A percentile compares a stretch with the other conserved stretches of the same genome.
These are phyloP conservation scores for Blakeslea trispora DNA, from an alignment of 371 early-diverging fungal genomes.

Conservation along the genomic window DNA sequence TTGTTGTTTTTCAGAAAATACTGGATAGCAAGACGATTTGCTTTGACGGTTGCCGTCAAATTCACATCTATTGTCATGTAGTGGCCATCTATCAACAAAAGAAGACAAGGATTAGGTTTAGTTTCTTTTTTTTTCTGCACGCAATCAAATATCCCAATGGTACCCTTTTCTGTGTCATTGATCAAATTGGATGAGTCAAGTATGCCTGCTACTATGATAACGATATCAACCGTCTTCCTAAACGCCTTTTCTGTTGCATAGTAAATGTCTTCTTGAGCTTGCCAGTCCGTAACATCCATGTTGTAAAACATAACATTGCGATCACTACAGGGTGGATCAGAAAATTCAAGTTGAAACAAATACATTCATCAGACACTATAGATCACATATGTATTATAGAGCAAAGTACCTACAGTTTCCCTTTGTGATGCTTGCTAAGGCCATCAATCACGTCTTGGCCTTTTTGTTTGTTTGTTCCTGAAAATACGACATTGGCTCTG, in stretches of 20 bases:
- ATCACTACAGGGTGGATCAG: constrained; percentile 7
- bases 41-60: constrained; percentile 63
- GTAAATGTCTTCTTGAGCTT: constrained; percentile 48
- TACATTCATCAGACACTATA: not conserved
- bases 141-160: not conserved
- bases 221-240: constrained; percentile 54
- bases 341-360: not conserved
- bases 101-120: not conserved
- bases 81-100: constrained; percentile 25
- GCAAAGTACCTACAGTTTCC: not conserved
- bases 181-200: constrained; percentile 41
- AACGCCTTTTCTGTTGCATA: constrained; percentile 41
- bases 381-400: not conserved
- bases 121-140: not conserved
- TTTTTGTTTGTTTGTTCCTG: constrained; percentile 34
- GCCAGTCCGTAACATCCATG: constrained; percentile 63
- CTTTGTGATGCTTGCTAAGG: constrained; percentile 13
- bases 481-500: constrained; percentile 33
- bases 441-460: constrained; percentile 15
- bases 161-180: constrained; percentile 41
- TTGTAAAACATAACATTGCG: constrained; percentile 35
- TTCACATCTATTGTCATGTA: constrained; percentile 66
- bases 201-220: constrained; percentile 70
- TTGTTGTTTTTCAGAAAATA: constrained; percentile 53
- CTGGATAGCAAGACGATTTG: constrained; percentile 70